Evolutionary conservation across 768 basidiomycete species (phyloP).

Genomic region (Calocera viscosa): DNA sequence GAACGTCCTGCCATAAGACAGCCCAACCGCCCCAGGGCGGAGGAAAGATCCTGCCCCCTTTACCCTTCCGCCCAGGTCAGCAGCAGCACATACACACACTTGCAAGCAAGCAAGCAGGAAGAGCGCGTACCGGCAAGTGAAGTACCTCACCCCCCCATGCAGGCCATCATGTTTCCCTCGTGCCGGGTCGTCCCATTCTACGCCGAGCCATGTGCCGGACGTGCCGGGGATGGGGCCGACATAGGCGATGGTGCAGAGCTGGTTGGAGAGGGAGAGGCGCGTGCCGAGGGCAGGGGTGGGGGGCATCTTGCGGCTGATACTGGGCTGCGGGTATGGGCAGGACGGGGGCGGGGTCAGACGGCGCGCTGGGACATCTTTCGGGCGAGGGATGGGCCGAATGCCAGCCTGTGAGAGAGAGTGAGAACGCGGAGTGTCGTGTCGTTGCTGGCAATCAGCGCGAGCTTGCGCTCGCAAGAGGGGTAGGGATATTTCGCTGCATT

Average conservation of each 20-base stretch:
- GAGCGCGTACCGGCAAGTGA: constrained; percentile 53
- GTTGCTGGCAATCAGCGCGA: background rate
- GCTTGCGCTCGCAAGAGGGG: no score
- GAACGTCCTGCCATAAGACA: constrained; percentile 58
- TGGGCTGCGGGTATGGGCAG: background rate
- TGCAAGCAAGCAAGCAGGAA: background rate
- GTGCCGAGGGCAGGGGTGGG: constrained; percentile 31
- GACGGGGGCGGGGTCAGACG: no score
- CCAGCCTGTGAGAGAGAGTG: background rate
- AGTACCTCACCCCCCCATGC: constrained; percentile 68
- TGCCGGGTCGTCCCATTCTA: constrained; percentile 83
- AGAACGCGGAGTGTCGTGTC: background rate
- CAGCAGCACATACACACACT: no score
- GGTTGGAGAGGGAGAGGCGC: constrained; percentile 42
- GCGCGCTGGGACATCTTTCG: no score
- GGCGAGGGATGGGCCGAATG: no score
- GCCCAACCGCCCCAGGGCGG: constrained; percentile 42
- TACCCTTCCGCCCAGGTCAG: constrained; percentile 33
- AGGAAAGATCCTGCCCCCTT: constrained; percentile 67
- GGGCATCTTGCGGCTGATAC: no score
- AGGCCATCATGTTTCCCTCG: constrained; percentile 82
- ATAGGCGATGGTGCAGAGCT: constrained; percentile 59
- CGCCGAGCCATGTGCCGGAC: constrained; percentile 73
- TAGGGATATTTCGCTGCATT: no score
- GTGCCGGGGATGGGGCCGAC: constrained; percentile 53